Percentiles rank a stretch among this genome's conserved stretches.
Conservation (phyloP, 768 basidiomycete species). For the Termitomyces sp. region DNA sequence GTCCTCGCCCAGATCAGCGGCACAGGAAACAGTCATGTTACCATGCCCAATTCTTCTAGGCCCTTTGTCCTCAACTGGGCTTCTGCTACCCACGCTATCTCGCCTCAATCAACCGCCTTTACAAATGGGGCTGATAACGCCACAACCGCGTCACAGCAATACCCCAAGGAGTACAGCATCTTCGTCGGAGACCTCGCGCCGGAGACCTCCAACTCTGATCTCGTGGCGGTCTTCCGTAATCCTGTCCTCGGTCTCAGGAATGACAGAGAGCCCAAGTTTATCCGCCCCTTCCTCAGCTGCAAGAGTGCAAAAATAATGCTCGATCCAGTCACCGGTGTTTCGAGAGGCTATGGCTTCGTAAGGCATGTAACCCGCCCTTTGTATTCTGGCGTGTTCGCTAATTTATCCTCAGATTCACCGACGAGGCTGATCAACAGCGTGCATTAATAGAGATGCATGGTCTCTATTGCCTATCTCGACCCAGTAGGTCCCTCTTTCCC, state of each 20-base stretch:
- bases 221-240: conserved; percentile 91
- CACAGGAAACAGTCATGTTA: conserved; percentile 35
- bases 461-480: conserved; percentile 81
- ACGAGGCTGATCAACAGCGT: conserved; percentile 84
- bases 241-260: conserved; percentile 81
- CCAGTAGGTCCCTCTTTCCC: conserved; percentile 52
- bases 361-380: conserved; percentile 41
- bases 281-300: conserved; percentile 84
- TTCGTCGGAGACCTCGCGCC: conserved; percentile 94
- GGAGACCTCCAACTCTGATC: conserved; percentile 90
- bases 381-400: conserved; percentile 8
- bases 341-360: conserved; percentile 90
- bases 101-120: conserved; percentile 27
- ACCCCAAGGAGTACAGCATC: conserved; percentile 85
- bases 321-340: conserved; percentile 84
- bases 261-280: conserved; percentile 85
- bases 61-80: conserved; percentile 85
- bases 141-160: conserved; percentile 44
- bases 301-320: conserved; percentile 96
- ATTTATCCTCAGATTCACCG: conserved; percentile 59
- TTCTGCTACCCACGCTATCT: conserved; percentile 28
- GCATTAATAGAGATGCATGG: conserved; percentile 92
- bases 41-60: conserved; percentile 84
- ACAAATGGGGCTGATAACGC: conserved; percentile 18
- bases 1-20: conserved; percentile 65